These are phyloP conservation scores for Solanum hybrid DNA, from an alignment of 305 asterid species.

Conservation along the genomic window DNA sequence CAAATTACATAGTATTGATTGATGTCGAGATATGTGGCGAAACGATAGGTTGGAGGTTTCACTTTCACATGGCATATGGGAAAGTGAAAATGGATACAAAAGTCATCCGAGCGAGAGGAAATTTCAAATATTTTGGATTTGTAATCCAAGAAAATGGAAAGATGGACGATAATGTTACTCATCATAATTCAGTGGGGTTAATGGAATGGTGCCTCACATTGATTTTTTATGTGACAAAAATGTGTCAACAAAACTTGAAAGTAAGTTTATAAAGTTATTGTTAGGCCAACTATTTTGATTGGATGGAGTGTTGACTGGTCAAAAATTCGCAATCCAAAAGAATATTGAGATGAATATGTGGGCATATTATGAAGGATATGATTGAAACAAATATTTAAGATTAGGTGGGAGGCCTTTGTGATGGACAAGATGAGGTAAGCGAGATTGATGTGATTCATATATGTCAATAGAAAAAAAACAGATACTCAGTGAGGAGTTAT, in stretches of 20 bases:
- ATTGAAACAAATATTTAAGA: not conserved
- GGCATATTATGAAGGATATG: not conserved
- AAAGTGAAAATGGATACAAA: not conserved
- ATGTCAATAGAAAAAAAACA: no score
- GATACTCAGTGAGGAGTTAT: not conserved
- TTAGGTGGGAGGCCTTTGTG: not conserved
- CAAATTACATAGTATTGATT: not conserved
- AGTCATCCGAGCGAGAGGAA: not conserved
- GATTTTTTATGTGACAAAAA: not conserved
- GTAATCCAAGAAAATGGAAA: not conserved
- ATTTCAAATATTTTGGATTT: not conserved
- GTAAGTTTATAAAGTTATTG: not conserved
- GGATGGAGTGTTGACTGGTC: not conserved
- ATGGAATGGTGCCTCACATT: not conserved
- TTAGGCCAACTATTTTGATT: not conserved
- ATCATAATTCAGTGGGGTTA: not conserved
- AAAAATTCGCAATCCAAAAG: not conserved
- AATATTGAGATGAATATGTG: not conserved
- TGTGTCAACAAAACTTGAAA: not conserved
- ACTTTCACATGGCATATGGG: not conserved
- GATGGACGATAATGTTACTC: not conserved
- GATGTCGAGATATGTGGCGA: accelerated
- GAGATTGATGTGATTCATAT: not conserved
- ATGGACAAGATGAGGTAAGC: not conserved
- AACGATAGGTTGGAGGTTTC: not conserved